Evolutionary conservation across 176 grass and related monocot genomes (phyloP).

Genomic region (Tillandsia leiboldiana): DNA sequence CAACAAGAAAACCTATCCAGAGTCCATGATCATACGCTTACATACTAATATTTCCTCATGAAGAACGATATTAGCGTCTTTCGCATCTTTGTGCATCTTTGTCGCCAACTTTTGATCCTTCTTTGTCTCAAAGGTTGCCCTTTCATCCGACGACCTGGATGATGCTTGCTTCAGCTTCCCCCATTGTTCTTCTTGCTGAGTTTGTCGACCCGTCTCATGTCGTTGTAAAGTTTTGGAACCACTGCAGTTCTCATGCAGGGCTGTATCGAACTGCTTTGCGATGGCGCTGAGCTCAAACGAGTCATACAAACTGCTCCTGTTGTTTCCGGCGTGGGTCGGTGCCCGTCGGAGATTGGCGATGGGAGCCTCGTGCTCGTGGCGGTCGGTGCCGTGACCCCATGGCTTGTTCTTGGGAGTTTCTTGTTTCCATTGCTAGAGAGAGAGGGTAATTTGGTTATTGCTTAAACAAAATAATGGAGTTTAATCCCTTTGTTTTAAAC

Average conservation of each 20-base stretch:
- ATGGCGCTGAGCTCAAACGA: slow-evolving; percentile 58
- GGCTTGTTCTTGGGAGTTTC: too few species aligned
- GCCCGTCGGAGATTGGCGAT: too few species aligned
- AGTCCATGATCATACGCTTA: too few species aligned
- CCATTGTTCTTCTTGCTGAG: not conserved
- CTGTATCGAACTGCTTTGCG: slow-evolving; percentile 27
- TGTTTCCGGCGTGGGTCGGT: not conserved
- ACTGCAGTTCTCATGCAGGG: slow-evolving; percentile 14
- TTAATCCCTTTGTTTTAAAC: too few species aligned
- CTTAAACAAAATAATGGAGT: too few species aligned
- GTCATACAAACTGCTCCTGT: slow-evolving; percentile 46
- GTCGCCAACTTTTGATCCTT: not conserved
- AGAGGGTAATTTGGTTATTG: too few species aligned
- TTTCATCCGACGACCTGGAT: not conserved
- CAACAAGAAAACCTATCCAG: too few species aligned
- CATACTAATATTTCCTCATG: not conserved
- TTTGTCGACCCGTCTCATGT: not conserved
- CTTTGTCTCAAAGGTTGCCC: not conserved
- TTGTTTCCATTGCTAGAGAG: too few species aligned
- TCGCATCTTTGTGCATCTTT: slow-evolving; percentile 10
- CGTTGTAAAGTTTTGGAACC: not conserved
- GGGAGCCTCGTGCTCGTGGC: too few species aligned
- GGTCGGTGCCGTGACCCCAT: too few species aligned
- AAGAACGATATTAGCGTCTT: not conserved
- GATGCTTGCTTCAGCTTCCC: not conserved